Evolutionary conservation across 2,329 filamentous ascomycete species (phyloP), one percentile per base, ranked within the genome.

Genomic region (Colletotrichum lini): DNA sequence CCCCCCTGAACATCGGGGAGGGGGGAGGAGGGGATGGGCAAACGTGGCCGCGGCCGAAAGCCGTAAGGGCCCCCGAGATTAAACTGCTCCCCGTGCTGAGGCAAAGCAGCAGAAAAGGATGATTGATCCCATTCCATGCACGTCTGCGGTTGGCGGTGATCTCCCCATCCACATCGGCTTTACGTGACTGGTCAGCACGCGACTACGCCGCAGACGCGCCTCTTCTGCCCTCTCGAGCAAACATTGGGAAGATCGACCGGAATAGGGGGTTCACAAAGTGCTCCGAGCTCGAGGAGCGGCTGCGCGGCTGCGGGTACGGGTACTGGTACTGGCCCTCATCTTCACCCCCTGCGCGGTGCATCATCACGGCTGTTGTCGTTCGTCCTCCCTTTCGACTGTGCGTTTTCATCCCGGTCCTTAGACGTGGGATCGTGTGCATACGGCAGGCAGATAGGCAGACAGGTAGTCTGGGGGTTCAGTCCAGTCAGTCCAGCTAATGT

Each of bases 221-320:
- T 54, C 26, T 30, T 30, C 26, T 18, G 60, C 44, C 7, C 38
- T 61, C 26, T 30, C 5, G 26, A 42, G 64, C 68, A 62, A 53
- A 58, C 58, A 59, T 47, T 44, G 26, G 60, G 50, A 62, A 38
- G 68, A 67, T 62, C 68, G 52, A 53, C 57, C 38, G 64, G 44
- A 58, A 35, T 44, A 21, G 64, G 57, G 57, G 26, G 26, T 6
- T 59, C 64, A 68, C 53, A 47, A 57, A 38, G 68, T 49, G 68
- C 68, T 54, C 68, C 68, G 64, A 71, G 64, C 64, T 71, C 15
- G 26, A 53, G 44, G 35, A 66, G 68, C 68, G 64, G 65, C 58
- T 61, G 38, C 64, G 52, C 64, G 64, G 58, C 26, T 71, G 64
- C 57, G 47, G 26, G 26, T 30, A 30, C 26, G 26, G 4, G 26